Conservation (phyloP, 768 basidiomycete genomes). For the Collybia sordida region DNA sequence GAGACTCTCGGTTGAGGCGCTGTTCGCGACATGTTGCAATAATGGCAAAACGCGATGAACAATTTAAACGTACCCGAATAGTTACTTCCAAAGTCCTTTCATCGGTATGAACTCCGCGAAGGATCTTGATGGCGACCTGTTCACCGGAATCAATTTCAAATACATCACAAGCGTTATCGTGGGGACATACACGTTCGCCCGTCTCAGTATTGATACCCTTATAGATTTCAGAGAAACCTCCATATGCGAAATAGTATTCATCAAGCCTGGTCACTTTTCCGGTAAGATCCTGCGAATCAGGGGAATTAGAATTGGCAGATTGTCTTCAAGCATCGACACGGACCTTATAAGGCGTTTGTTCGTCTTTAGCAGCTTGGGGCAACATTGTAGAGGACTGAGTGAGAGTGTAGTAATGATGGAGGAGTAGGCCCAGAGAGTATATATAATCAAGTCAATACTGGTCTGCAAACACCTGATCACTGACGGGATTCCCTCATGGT, state of each 20-base stretch:
- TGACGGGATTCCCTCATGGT: no score
- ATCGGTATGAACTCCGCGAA: slow-evolving; percentile 9
- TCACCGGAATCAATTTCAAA: neutral
- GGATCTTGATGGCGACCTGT: slow-evolving; percentile 18
- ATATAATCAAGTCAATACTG: no score
- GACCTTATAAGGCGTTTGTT: no score
- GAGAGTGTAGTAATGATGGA: no score
- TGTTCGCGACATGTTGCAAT: neutral
- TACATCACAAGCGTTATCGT: neutral
- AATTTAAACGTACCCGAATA: neutral
- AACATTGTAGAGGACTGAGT: no score
- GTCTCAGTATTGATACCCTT: slow-evolving; percentile 1
- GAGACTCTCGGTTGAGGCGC: slow-evolving; percentile 14
- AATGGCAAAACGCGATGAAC: neutral
- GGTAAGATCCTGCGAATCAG: slow-evolving; percentile 10
- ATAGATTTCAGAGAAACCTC: slow-evolving; percentile 15
- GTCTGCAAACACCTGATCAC: no score
- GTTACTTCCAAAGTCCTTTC: neutral
- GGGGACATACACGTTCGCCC: neutral
- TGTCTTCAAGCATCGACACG: no score
- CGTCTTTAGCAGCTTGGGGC: no score
- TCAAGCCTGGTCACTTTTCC: slow-evolving; percentile 3
- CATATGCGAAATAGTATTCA: slow-evolving; percentile 4
- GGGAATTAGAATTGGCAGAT: neutral
- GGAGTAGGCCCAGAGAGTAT: no score